Evolutionary conservation across 805 yeast genomes (phyloP).

Genomic region (Barnettozyma populi): DNA sequence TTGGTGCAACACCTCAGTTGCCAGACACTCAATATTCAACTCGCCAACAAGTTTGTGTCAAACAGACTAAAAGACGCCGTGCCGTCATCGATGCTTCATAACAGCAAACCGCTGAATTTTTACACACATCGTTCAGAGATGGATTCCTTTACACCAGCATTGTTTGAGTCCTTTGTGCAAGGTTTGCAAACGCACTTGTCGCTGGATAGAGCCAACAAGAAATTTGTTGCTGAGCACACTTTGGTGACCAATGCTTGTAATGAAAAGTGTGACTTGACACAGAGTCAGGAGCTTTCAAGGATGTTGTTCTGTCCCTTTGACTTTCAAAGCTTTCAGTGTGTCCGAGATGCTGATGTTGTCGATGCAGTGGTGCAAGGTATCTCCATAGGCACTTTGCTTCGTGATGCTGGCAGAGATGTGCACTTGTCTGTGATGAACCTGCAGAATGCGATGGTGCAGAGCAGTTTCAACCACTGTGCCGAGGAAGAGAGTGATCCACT

Average conservation of each 20-base stretch:
- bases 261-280: not conserved
- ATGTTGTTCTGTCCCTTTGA: conserved; percentile 16
- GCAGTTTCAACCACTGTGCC: conserved; percentile 8
- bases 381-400: not conserved
- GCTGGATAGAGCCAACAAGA: not conserved
- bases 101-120: conserved; percentile 5
- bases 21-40: conserved; percentile 3
- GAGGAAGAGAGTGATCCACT: conserved; percentile 6
- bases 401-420: not conserved
- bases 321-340: conserved; percentile 2
- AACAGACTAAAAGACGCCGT: not conserved
- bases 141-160: not conserved
- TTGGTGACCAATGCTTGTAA: not conserved
- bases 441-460: conserved; percentile 17
- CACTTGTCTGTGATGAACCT: conserved; percentile 12
- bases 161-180: conserved; percentile 5
- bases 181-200: conserved; percentile 1
- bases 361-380: conserved; percentile 5
- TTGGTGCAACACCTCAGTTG: conserved; percentile 6
- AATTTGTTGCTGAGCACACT: conserved; percentile 1
- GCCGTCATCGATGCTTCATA: not conserved
- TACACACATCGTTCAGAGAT: conserved; percentile 3
- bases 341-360: conserved; percentile 6
- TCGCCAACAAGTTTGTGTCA: conserved; percentile 4
- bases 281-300: conserved; percentile 5